These are phyloP conservation scores for Amoeboaphelidium protococcarum DNA, from an alignment of 371 early-diverging fungal genomes.

Conservation along the genomic window DNA sequence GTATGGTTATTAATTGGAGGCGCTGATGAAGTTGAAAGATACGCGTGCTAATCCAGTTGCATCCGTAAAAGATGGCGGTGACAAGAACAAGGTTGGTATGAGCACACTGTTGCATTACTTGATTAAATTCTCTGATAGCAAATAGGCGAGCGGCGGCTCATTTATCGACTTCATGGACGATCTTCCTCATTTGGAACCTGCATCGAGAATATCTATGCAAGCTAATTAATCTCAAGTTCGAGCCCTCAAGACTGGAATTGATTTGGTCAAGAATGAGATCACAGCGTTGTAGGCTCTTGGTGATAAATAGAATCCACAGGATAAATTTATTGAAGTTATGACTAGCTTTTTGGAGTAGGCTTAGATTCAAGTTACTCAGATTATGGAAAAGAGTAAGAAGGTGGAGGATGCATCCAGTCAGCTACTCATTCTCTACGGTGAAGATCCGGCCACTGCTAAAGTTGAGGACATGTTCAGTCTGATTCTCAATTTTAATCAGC, in stretches of 20 bases:
- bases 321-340: neutral
- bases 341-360: neutral
- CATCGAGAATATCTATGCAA: neutral
- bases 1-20: conserved; percentile 41
- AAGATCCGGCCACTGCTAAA: neutral
- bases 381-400: neutral
- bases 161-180: neutral
- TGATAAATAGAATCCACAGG: neutral
- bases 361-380: neutral
- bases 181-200: neutral
- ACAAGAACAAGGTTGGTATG: neutral
- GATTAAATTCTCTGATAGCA: neutral
- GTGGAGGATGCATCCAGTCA: neutral
- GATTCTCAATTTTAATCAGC: neutral
- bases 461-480: neutral
- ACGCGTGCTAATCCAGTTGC: neutral
- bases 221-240: neutral
- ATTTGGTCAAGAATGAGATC: neutral
- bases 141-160: neutral
- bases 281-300: neutral
- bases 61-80: too few species aligned
- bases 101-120: neutral
- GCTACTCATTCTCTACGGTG: neutral
- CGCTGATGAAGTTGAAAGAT: conserved; percentile 25
- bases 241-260: neutral